A percentile compares a stretch with the other conserved stretches of the same genome.
Conservation (phyloP, 305 asterid species). For the Solanum hybrid region DNA sequence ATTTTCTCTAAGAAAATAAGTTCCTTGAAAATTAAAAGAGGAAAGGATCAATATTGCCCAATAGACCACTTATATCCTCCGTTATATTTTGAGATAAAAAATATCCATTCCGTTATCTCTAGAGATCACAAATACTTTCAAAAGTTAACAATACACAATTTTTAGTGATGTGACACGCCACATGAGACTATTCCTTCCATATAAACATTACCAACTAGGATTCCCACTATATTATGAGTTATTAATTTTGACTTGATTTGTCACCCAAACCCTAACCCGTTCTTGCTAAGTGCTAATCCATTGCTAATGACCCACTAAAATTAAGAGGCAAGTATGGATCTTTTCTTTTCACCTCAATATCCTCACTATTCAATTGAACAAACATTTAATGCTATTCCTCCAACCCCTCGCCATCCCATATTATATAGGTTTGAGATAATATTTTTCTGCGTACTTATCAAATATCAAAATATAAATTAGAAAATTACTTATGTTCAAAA, state of each 20-base stretch:
- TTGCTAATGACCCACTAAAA: background rate
- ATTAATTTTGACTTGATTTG: background rate
- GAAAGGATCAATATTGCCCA: background rate
- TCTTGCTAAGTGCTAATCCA: background rate
- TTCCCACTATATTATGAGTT: background rate
- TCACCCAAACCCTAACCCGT: background rate
- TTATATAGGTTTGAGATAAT: background rate
- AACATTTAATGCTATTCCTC: background rate
- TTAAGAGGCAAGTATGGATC: background rate
- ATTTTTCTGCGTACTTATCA: background rate
- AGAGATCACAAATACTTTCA: background rate
- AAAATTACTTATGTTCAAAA: background rate
- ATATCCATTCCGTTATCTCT: fast-evolving
- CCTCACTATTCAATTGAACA: background rate
- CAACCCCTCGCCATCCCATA: background rate
- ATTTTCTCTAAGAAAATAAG: background rate
- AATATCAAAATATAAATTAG: background rate
- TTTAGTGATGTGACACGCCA: background rate
- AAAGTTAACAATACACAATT: background rate
- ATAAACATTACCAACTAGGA: background rate
- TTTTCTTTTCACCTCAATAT: background rate
- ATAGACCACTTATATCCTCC: background rate
- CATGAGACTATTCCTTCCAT: background rate
- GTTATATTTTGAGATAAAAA: background rate
- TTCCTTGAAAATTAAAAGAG: background rate